Evolutionary conservation across 805 yeast species (phyloP), one percentile per base, ranked within the genome.

Genomic region (Torulaspora maleeae): DNA sequence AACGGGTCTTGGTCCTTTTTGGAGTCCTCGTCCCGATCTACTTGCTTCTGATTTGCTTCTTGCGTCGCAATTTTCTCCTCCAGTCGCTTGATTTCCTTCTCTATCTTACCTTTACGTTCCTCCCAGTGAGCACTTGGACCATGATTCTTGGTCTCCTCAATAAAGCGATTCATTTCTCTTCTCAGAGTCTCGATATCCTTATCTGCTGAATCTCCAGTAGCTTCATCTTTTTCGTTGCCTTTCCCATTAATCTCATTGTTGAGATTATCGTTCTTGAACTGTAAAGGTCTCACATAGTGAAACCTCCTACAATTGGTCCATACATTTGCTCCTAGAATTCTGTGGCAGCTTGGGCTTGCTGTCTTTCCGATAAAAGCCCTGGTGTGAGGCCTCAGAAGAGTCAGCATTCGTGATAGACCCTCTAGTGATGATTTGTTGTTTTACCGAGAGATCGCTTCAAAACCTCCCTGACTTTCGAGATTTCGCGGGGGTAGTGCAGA

Each of bases 31-130:
- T 11, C 35, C 5, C 40, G 36, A 29, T 41, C 39, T 12, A 22
- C 33, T 24, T 45, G 24, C 13, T 45, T 20, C 36, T 38, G 44
- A 30, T 36, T 38, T 12, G 52, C 48, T 20, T 55, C 51, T 41
- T 60, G 65, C 34, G 52, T 50, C 12, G 30, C 27, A 29, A 61
- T 49, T 6, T 61, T 55, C 9, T 55, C 56, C 36, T 60, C 64
- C 17, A 62, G 40, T 35, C 53, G 50, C 16, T 42, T 48, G 10
- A 61, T 48, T 5, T 56, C 56, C 27, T 57, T 59, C 32, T 60
- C 61, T 15, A 60, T 57, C 22, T 43, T 44, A 34, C 46, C 45
- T 48, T 55, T 53, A 5, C 55, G 50, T 33, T 48, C 53, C 27
- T 51, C 53, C 51, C 52, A 47, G 22, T 51, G 46, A 7, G 36